Conservation (phyloP, 495 filamentous ascomycete species). For the Penicillium dipodomyicola region DNA sequence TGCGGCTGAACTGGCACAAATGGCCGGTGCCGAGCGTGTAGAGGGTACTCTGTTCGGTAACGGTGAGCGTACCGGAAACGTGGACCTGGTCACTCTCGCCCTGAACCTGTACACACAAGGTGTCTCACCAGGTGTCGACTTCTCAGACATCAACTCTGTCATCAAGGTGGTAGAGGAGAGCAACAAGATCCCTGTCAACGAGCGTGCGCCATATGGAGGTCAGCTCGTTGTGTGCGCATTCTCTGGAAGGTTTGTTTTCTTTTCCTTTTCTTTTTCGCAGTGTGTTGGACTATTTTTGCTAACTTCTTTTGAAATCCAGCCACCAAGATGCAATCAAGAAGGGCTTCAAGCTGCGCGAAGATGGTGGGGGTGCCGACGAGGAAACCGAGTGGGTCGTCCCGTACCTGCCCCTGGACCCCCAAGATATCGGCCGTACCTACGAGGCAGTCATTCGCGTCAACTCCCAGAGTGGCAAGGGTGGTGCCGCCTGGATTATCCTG, state of each 20-base stretch:
- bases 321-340: constrained; percentile 99
- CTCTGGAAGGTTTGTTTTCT: constrained; percentile 16
- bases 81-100: constrained; percentile 90
- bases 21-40: constrained; percentile 95
- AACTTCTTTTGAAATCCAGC: constrained; percentile 51
- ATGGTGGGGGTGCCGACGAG: constrained; percentile 55
- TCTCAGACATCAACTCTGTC: constrained; percentile 83
- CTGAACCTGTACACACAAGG: constrained; percentile 97
- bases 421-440: constrained; percentile 93
- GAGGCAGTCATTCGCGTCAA: constrained; percentile 98
- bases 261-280: background rate
- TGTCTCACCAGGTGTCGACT: constrained; percentile 83
- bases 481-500: constrained; percentile 91
- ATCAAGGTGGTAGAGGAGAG: constrained; percentile 88
- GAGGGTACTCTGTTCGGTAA: constrained; percentile 96
- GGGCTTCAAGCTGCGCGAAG: constrained; percentile 75
- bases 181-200: constrained; percentile 93
- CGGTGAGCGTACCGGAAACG: constrained; percentile 93
- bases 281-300: constrained; percentile 58
- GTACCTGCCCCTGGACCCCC: constrained; percentile 89
- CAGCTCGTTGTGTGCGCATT: constrained; percentile 18
- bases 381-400: constrained; percentile 66
- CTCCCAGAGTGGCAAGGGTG: constrained; percentile 92
- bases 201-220: constrained; percentile 90
- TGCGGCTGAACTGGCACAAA: constrained; percentile 89